Conservation (phyloP, 176 grass and related monocot genomes). For the Poa pratensis region DNA sequence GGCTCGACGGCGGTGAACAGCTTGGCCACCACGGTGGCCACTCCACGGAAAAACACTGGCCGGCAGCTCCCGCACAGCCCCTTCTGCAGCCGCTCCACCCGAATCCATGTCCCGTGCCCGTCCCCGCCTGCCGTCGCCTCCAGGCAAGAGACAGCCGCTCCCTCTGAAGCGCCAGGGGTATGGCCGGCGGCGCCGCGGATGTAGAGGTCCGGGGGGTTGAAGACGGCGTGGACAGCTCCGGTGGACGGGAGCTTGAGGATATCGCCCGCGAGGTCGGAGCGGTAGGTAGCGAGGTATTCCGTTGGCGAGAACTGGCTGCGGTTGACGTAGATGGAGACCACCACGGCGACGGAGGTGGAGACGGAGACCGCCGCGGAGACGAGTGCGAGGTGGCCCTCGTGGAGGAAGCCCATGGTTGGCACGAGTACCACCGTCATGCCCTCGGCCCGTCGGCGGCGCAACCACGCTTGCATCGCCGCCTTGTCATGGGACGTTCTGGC, state of each 20-base stretch:
- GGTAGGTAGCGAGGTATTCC: slow-evolving; percentile 77
- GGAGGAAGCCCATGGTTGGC: slow-evolving; percentile 96
- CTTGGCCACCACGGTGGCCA: slow-evolving; percentile 82
- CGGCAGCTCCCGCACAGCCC: slow-evolving; percentile 80
- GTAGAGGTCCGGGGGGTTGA: slow-evolving; percentile 74
- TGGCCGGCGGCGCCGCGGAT: slow-evolving; percentile 31
- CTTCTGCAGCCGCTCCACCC: slow-evolving; percentile 76
- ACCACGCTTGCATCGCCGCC: slow-evolving; percentile 72
- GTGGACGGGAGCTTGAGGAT: slow-evolving; percentile 69
- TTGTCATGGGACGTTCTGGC: slow-evolving; percentile 81
- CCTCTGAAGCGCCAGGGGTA: background rate
- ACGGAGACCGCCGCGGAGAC: slow-evolving; percentile 42
- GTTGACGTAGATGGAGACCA: slow-evolving; percentile 93
- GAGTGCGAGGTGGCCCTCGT: slow-evolving; percentile 88
- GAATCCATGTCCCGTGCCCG: slow-evolving; percentile 78
- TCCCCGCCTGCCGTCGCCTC: slow-evolving; percentile 52
- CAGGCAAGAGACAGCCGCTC: slow-evolving; percentile 50
- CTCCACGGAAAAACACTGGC: slow-evolving; percentile 82
- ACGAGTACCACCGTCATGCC: slow-evolving; percentile 69
- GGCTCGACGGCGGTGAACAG: slow-evolving; percentile 86
- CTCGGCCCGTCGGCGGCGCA: slow-evolving; percentile 51
- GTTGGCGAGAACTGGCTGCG: slow-evolving; percentile 80
- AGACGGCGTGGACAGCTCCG: slow-evolving; percentile 63
- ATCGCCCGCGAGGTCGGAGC: slow-evolving; percentile 69
- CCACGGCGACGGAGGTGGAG: slow-evolving; percentile 51